Evolutionary conservation across 805 yeast genomes (phyloP).

Genomic region (Myxozyma lipomycoides): DNA sequence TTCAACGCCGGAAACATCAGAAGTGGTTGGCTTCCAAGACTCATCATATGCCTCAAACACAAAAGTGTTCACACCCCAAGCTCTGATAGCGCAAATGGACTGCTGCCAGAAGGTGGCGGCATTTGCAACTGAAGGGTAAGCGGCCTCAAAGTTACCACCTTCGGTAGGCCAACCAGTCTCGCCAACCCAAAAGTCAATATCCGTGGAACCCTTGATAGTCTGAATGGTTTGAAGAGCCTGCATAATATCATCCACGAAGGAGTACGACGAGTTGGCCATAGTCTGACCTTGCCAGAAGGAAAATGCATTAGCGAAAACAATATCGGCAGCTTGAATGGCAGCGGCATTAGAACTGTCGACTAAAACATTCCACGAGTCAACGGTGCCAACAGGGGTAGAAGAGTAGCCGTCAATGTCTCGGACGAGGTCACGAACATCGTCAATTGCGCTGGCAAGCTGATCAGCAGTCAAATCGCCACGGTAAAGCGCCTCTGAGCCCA

Average conservation of each 20-base stretch:
- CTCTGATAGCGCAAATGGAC: slow-evolving; percentile 89
- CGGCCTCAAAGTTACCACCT: slow-evolving; percentile 67
- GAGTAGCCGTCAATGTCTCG: slow-evolving; percentile 59
- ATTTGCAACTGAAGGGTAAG: slow-evolving; percentile 66
- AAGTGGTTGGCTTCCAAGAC: slow-evolving; percentile 90
- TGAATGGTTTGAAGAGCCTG: slow-evolving; percentile 91
- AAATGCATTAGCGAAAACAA: slow-evolving; percentile 90
- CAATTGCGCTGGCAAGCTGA: slow-evolving; percentile 63
- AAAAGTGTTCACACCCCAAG: slow-evolving; percentile 90
- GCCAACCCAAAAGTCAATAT: slow-evolving; percentile 83
- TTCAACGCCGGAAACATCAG: slow-evolving; percentile 77
- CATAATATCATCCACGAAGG: slow-evolving; percentile 95
- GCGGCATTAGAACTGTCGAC: slow-evolving; percentile 72
- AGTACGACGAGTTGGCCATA: slow-evolving; percentile 73
- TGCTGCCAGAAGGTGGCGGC: slow-evolving; percentile 82
- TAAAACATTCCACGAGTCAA: slow-evolving; percentile 90
- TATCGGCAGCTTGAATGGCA: slow-evolving; percentile 77
- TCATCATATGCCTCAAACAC: slow-evolving; percentile 95
- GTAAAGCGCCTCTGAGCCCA: slow-evolving; percentile 94
- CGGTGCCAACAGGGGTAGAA: slow-evolving; percentile 65
- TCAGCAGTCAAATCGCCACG: slow-evolving; percentile 78
- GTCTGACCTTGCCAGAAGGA: slow-evolving; percentile 99
- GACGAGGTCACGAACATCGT: slow-evolving; percentile 57
- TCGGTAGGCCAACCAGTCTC: slow-evolving; percentile 97
- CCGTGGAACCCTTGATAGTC: slow-evolving; percentile 78